Base-by-base conservation (phyloP, 2,329 filamentous ascomycete genomes). In the Colletotrichum tamarilloi region DNA sequence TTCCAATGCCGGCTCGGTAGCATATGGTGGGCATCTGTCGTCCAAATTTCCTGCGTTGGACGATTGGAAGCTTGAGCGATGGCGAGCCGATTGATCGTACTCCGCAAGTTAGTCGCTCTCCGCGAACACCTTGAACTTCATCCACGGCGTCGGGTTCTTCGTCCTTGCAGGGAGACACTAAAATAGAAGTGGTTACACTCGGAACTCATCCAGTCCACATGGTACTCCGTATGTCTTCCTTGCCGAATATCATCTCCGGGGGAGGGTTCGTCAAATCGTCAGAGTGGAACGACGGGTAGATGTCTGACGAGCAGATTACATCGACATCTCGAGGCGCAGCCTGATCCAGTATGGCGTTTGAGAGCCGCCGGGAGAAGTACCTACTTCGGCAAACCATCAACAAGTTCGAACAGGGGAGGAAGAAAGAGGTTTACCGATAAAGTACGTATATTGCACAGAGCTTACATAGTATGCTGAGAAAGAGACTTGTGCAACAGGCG, bases 181-280 rank as follows among this genome's bases (percentile, higher is more conserved):
- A 67, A 73, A 73, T 67, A 75, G 64, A 72, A 64, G 67, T 67
- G 56, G 58, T 67, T 64, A 32, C 62, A 38, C 59, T 64, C 68
- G 63, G 68, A 42, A 64, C 19, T n/a, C 28, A 55, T 62, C 38
- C 60, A 64, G 59, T 52, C 60, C 42, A 57, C 67, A 53, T 38
- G 58, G 57, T 62, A 14, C 38, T 42, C 38, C 38, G 38, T 42
- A 53, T 64, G 30, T 28, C 55, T 28, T 32, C 42, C 46, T 52
- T 70, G 68, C 30, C 14, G 53, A 64, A 60, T n/a, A 72, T 64
- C 69, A 69, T 72, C 66, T 72, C 69, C 65, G 30, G 66, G 59
- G 66, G 30, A 9, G 38, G 58, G 42, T 22, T 62, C 63, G 55
- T 66, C 52, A 24, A 58, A 32, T 71, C 35, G 46, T 32, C 46